phyloP scores from a whole-genome alignment of 2,329 filamentous ascomycete species.

The Fusarium sp. region DNA sequence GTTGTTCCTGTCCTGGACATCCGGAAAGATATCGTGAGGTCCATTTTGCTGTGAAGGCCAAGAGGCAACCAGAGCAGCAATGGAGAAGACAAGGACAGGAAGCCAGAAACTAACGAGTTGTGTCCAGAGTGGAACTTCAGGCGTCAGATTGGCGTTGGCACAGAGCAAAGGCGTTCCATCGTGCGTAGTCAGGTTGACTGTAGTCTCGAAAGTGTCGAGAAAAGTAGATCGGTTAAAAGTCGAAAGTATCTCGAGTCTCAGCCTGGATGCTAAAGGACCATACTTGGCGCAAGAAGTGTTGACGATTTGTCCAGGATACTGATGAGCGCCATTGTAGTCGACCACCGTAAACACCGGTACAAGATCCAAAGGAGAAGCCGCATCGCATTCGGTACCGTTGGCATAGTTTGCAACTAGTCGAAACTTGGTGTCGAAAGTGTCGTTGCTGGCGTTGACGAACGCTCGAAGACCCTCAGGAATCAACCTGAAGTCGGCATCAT shows the following conservation, averaged over 20 bases:
- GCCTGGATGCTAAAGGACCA: background rate
- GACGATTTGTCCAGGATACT: constrained; percentile 1
- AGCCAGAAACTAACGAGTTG: constrained; percentile 25
- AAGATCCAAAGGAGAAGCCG: background rate
- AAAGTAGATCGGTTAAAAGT: constrained; percentile 13
- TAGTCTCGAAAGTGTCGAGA: constrained; percentile 20
- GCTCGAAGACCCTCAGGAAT: constrained; percentile 23
- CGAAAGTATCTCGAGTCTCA: constrained; percentile 3
- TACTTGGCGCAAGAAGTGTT: constrained; percentile 15
- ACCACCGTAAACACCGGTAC: background rate
- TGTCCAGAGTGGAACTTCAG: background rate
- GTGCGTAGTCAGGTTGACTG: background rate
- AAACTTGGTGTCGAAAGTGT: constrained; percentile 7
- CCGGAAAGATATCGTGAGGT: background rate
- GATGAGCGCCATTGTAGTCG: background rate
- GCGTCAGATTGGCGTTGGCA: constrained; percentile 3
- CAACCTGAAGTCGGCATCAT: background rate
- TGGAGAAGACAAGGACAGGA: constrained; percentile 3
- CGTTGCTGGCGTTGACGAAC: background rate
- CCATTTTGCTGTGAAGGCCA: background rate
- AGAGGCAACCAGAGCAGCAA: constrained; percentile 1
- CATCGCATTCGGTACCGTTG: constrained; percentile 12
- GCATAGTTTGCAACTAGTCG: background rate
- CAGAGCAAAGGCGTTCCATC: constrained; percentile 2
- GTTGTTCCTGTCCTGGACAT: background rate